Evolutionary conservation across 2,329 filamentous ascomycete genomes (phyloP).

Genomic region (Ascochyta viciae-villosae): DNA sequence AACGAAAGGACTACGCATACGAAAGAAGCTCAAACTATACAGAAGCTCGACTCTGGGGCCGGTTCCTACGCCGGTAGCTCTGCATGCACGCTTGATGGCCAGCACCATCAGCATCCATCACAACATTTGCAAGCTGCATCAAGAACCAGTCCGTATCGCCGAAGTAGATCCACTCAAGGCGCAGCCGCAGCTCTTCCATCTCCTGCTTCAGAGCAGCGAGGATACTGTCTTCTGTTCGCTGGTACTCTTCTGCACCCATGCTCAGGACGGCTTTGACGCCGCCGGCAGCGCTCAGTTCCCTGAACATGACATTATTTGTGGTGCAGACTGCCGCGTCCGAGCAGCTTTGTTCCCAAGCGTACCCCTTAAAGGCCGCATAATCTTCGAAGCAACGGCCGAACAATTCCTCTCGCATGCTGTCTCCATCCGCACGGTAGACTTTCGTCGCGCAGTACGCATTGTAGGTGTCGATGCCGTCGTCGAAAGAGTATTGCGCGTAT

Average conservation of each 20-base stretch:
- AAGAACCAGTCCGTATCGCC: not conserved
- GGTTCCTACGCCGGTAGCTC: not conserved
- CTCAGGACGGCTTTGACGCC: not conserved
- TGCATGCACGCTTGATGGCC: not conserved
- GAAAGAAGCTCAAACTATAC: not conserved
- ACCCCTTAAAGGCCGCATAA: not conserved
- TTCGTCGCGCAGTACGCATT: not conserved
- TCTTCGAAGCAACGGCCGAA: not conserved
- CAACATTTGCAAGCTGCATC: not conserved
- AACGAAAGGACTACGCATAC: not conserved
- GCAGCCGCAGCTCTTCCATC: not conserved
- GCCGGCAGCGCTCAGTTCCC: not conserved
- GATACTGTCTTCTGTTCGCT: not conserved
- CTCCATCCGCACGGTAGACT: not conserved
- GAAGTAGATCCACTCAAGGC: not conserved
- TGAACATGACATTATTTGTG: not conserved
- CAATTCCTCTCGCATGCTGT: not conserved
- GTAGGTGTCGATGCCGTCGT: not conserved
- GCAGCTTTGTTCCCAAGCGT: not conserved
- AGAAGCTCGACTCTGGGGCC: not conserved
- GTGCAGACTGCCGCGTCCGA: not conserved
- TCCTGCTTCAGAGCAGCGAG: not conserved
- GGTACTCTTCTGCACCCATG: not conserved
- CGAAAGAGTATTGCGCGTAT: constrained; percentile 2
- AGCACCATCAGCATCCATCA: not conserved